phyloP scores from a whole-genome alignment of 2,329 filamentous ascomycete species.

The Claviceps cyperi region DNA sequence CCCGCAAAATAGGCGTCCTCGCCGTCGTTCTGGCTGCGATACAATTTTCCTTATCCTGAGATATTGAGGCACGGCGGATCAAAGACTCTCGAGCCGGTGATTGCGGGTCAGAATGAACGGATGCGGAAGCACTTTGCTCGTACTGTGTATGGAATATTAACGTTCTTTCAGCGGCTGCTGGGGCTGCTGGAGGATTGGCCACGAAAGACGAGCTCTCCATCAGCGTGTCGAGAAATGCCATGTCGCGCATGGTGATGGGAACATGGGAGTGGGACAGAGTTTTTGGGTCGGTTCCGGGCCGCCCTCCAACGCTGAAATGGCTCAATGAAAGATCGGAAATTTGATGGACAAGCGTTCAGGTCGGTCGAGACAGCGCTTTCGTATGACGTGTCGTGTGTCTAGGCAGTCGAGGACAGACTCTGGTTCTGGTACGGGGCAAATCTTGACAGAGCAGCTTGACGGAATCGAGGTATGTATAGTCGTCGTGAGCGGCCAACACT shows the following conservation, averaged over 20 bases:
- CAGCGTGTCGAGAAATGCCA: slow-evolving; percentile 18
- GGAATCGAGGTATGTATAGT: too few species aligned
- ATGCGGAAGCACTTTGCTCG: neutral
- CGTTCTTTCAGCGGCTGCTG: slow-evolving; percentile 11
- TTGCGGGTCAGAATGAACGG: neutral
- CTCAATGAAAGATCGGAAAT: neutral
- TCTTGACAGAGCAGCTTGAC: neutral
- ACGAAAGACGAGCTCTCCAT: slow-evolving; percentile 16
- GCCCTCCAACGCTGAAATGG: slow-evolving; percentile 1
- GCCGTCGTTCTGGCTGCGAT: slow-evolving; percentile 14
- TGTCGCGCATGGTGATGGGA: slow-evolving; percentile 14
- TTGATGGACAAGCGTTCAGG: neutral
- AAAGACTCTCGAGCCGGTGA: neutral
- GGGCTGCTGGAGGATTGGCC: slow-evolving; percentile 12
- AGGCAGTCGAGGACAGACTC: neutral
- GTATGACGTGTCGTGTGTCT: neutral
- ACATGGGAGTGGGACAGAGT: slow-evolving; percentile 7
- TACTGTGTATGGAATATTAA: neutral
- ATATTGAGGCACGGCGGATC: neutral
- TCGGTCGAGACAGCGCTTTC: neutral
- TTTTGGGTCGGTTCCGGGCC: slow-evolving; percentile 2
- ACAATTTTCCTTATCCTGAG: slow-evolving; percentile 13
- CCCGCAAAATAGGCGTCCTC: slow-evolving; percentile 16
- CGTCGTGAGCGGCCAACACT: too few species aligned
- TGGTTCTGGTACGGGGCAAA: neutral